Base-by-base conservation (phyloP, 2,329 filamentous ascomycete genomes). In the Alternaria consortialis region DNA sequence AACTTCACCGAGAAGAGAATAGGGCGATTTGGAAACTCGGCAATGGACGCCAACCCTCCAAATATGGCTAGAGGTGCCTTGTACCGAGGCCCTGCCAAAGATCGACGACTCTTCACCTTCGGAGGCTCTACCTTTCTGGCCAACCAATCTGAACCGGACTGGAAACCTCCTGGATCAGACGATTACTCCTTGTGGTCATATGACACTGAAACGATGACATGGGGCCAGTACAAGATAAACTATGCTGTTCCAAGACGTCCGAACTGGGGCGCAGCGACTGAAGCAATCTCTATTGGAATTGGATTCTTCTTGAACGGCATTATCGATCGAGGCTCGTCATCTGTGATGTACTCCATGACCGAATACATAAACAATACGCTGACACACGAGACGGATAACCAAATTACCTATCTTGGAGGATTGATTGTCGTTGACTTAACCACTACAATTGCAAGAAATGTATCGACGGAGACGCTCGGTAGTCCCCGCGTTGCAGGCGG, bases 241-340 rank as follows among this genome's bases (percentile, higher is more conserved):
- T n/a, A 15, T 36, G 34, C 34, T 12, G 34, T 36, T n/a, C 34
- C 34, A 1, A 13, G 34, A 6, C 34, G 34, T 15, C 66, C 64
- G 5, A 78, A 72, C 48, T 74, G 77, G 57, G 80, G 80, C n/a
- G 72, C 77, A 23, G 74, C 65, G 52, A 70, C 79, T 17, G 79
- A 81, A 58, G 77, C 78, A 8, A 67, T 74, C 20, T 75, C 79
- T 42, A 74, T 74, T 37, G 73, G 76, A 8, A 60, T 80, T 4
- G 78, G 67, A 2, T 81, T 81, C 53, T 82, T 78, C 58, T 66
- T 81, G 13, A 80, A 80, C 59, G 80, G 80, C 2, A 71, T 77
- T 42, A 72, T 80, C 37, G 77, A 82, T 48, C 69, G 67, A 48
- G 79, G 80, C 7, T 78, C 75, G 9, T 69, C 69, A 2, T 23